These are phyloP conservation scores for Macrophomina tecta DNA, from an alignment of 2,329 filamentous ascomycete species.

Conservation along the genomic window DNA sequence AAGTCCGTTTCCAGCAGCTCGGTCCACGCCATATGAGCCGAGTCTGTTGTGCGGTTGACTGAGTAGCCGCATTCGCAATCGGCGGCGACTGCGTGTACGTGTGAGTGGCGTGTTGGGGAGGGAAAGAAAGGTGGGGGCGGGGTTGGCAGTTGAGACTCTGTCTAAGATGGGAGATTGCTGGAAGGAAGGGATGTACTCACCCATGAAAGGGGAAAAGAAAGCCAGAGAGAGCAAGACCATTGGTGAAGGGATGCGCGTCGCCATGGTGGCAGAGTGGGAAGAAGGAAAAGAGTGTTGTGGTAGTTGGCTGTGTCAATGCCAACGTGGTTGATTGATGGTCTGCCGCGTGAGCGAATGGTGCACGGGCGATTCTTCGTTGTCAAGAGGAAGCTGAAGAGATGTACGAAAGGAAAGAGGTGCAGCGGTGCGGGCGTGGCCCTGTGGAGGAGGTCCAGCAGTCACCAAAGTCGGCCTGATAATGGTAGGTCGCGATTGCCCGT, in stretches of 20 bases:
- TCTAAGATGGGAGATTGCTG: neutral
- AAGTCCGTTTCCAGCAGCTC: conserved; percentile 77
- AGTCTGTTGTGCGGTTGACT: conserved; percentile 54
- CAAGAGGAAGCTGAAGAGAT: neutral
- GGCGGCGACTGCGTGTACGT: conserved; percentile 43
- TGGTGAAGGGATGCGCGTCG: neutral
- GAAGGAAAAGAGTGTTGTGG: neutral
- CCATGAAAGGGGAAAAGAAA: neutral
- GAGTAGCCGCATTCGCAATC: conserved; percentile 77
- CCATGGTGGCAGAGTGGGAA: conserved; percentile 1
- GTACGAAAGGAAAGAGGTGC: neutral
- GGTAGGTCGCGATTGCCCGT: neutral
- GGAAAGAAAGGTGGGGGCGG: too few relatives aligned
- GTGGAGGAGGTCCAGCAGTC: neutral
- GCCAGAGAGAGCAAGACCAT: neutral
- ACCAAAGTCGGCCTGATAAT: neutral
- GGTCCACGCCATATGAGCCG: conserved; percentile 63
- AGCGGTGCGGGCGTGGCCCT: neutral
- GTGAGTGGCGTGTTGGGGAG: neutral
- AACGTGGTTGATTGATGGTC: neutral
- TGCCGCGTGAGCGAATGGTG: neutral
- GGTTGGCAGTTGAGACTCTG: neutral
- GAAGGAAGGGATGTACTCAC: neutral
- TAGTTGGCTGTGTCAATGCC: neutral
- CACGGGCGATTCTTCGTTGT: neutral